These are phyloP conservation scores for Pythium brachiatum DNA, from an alignment of 352 stramenopile genomes.

Conservation along the genomic window DNA sequence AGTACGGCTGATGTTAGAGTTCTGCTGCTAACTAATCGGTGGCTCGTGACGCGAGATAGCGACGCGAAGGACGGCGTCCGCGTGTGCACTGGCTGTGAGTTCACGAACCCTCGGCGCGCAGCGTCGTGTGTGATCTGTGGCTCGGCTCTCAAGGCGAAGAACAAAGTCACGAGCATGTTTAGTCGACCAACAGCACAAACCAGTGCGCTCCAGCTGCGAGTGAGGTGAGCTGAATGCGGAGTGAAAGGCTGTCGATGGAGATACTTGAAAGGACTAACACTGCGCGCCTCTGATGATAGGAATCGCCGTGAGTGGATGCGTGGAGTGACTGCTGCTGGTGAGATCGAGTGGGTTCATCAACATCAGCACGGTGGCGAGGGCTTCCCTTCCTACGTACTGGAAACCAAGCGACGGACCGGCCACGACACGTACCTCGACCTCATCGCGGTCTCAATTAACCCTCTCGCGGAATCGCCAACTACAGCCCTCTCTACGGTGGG, in stretches of 20 bases:
- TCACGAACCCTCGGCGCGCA: slow-evolving; percentile 15
- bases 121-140: slow-evolving; percentile 20
- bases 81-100: slow-evolving; percentile 13
- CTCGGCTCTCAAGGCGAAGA: not conserved
- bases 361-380: not conserved
- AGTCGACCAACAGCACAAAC: not conserved
- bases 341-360: slow-evolving; percentile 15
- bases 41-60: not conserved
- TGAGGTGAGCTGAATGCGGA: not conserved
- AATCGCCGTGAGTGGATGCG: slow-evolving; percentile 20
- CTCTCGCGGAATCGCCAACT: not conserved
- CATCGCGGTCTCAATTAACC: not conserved
- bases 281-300: not conserved
- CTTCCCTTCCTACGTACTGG: slow-evolving; percentile 14
- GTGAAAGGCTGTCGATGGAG: not conserved
- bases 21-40: too few relatives aligned
- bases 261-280: not conserved
- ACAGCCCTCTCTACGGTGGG: not conserved
- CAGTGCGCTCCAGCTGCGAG: not conserved
- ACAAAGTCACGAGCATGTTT: not conserved
- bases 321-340: not conserved
- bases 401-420: not conserved
- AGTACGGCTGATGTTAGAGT: not conserved
- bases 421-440: not conserved
- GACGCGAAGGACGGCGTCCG: slow-evolving; percentile 17